phyloP scores from a whole-genome alignment of 2,329 filamentous ascomycete genomes.

The Colletotrichum zoysiae region DNA sequence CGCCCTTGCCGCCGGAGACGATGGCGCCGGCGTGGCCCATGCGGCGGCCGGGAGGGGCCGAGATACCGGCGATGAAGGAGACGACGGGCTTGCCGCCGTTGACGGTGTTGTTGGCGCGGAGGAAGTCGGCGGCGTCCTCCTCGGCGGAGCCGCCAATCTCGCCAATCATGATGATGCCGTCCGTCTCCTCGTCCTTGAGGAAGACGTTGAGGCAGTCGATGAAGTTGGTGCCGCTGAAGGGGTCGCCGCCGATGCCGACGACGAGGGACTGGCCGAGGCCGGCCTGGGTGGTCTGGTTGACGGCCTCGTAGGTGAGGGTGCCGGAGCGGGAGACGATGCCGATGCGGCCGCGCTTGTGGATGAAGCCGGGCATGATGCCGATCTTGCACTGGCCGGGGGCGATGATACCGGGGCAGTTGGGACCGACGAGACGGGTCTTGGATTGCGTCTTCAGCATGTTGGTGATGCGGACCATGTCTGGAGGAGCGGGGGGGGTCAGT shows the following conservation, averaged over 20 bases:
- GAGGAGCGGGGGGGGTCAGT: constrained; percentile 12
- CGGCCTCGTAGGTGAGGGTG: constrained; percentile 98
- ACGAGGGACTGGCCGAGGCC: constrained; percentile 98
- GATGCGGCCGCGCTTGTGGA: constrained; percentile 99
- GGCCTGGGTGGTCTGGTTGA: constrained; percentile 98
- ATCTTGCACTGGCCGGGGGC: constrained; percentile 98
- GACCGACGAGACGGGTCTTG: constrained; percentile 96
- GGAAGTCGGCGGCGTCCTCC: constrained; percentile 97
- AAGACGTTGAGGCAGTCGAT: constrained; percentile 99
- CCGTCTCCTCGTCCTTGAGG: constrained; percentile 94
- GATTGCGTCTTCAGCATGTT: constrained; percentile 96
- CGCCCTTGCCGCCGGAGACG: constrained; percentile 96
- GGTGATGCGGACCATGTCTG: constrained; percentile 99
- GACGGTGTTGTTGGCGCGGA: constrained; percentile 90
- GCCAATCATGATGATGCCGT: constrained; percentile 99
- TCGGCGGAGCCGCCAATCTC: constrained; percentile 98
- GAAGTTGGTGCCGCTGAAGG: constrained; percentile 99
- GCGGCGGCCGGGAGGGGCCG: constrained; percentile 92
- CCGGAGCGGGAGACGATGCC: constrained; percentile 98
- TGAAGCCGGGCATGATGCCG: constrained; percentile 99
- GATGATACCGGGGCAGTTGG: constrained; percentile 99
- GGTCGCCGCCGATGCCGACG: constrained; percentile 97
- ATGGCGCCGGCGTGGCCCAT: constrained; percentile 99
- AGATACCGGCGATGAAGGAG: constrained; percentile 98
- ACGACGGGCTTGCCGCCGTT: constrained; percentile 92